Percentiles rank a stretch among this genome's conserved stretches.
Conservation (phyloP, 169 alveolate genomes). For the Cyclospora cayetanensis region DNA sequence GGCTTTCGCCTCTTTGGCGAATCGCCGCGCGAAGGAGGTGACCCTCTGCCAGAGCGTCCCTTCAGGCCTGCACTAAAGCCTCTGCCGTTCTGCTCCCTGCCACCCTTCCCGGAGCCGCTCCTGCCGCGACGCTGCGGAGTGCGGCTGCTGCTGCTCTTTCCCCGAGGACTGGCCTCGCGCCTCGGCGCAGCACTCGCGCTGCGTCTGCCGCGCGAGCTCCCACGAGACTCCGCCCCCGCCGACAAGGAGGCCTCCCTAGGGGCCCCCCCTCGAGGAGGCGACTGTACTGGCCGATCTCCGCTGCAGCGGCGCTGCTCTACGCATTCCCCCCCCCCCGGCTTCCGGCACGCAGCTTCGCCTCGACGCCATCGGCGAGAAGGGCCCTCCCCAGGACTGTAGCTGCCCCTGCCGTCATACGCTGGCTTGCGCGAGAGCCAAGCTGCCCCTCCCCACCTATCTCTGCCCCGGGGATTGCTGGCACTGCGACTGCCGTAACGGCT, state of each 20-base stretch:
- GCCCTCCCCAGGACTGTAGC: neutral
- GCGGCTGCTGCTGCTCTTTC: neutral
- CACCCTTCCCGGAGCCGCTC: too few relatives aligned
- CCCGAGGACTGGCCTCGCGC: neutral
- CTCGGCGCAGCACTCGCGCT: neutral
- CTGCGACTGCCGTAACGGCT: constrained; percentile 26
- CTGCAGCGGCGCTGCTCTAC: neutral
- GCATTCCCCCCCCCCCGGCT: too few relatives aligned
- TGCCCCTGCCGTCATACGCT: neutral
- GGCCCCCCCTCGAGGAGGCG: too few relatives aligned
- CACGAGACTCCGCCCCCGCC: too few relatives aligned
- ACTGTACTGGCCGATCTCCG: too few relatives aligned
- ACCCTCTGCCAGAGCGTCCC: too few relatives aligned
- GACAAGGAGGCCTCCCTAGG: too few relatives aligned
- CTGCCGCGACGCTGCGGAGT: neutral
- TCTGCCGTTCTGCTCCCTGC: too few relatives aligned
- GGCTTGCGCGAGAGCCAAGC: neutral
- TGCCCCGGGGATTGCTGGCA: neutral
- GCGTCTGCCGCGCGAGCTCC: neutral
- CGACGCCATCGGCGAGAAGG: neutral
- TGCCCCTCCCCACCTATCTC: neutral
- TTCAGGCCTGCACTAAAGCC: too few relatives aligned
- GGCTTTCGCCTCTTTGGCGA: too few relatives aligned
- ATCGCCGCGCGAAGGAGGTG: too few relatives aligned
- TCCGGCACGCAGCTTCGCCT: neutral